A percentile compares a stretch with the other conserved stretches of the same genome.
These are phyloP conservation scores for Yarrowia divulgata DNA, from an alignment of 805 yeast species.

Conservation along the genomic window DNA sequence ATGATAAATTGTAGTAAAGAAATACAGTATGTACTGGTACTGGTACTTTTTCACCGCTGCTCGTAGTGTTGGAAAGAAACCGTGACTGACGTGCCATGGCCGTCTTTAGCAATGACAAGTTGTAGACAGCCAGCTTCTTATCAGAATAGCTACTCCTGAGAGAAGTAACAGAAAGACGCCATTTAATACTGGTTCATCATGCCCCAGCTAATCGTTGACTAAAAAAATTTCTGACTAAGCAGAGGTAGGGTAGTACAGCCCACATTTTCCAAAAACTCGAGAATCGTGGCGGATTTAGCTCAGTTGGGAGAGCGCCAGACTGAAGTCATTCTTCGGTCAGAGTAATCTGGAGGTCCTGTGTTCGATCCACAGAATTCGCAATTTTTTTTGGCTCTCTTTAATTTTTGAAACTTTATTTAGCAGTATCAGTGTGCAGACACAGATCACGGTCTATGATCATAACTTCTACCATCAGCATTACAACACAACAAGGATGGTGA, in stretches of 20 bases:
- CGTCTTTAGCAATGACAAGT: too few species aligned
- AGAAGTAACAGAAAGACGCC: too few species aligned
- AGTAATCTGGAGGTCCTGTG: constrained; percentile 77
- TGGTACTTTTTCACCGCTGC: too few species aligned
- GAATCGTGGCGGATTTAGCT: constrained; percentile 46
- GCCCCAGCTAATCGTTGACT: too few species aligned
- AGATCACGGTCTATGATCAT: neutral
- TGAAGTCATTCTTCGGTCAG: constrained; percentile 45
- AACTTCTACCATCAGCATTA: constrained; percentile 1
- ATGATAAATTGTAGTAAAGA: neutral
- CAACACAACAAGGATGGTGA: constrained; percentile 15
- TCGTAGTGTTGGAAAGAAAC: too few species aligned
- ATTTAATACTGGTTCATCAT: too few species aligned
- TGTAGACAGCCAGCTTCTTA: too few species aligned
- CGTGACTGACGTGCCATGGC: too few species aligned
- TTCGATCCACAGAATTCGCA: constrained; percentile 71
- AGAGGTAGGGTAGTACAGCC: neutral
- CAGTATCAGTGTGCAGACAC: neutral
- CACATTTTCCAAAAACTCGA: neutral
- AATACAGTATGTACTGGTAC: too few species aligned
- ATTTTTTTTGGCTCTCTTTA: neutral
- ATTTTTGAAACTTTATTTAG: neutral
- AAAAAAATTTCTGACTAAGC: too few species aligned
- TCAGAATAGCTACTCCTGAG: too few species aligned
- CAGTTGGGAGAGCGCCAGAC: constrained; percentile 54